Evolutionary conservation across 225 moss, liverwort and hornwort genomes (phyloP), one percentile per base, ranked within the genome.

Genomic region (Lunularia cruciata): DNA sequence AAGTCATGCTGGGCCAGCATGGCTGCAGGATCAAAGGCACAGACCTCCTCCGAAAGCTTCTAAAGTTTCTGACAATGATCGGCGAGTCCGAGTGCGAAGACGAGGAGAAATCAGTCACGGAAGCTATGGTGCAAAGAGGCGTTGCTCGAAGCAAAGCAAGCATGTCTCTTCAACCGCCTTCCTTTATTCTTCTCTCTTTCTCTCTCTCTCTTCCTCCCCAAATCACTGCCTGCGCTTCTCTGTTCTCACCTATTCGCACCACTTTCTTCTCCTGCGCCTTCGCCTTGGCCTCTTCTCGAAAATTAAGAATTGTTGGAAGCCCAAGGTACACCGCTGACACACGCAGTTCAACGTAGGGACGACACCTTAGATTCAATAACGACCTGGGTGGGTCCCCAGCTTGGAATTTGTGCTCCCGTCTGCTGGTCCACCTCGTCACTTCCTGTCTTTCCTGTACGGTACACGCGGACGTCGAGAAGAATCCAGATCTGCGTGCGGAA

Each of bases 1-100:
- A 67, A 53, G 47, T 61, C 81, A 77, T 77, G 65, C 52, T 66
- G 15, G 65, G 73, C 73, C 65, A 61, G 77, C 76, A 74, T 73
- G 54, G 59, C 69, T 51, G 34, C 76, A 28, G 27, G 8, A 45
- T 53, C 14, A 60, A 22, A 15, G 32, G 27, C 10, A 25, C 5
- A 53, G 68, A 36, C 11, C 38, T 53, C n/a, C n/a, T n/a, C n/a
- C n/a, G n/a, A n/a, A n/a, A n/a, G n/a, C n/a, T n/a, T n/a, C n/a
- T n/a, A n/a, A n/a, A n/a, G n/a, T n/a, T n/a, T n/a, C n/a, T n/a
- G 7, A 15, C 36, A 42, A 55, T 30, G 11, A 30, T 6, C 10
- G 68, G 40, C 54, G 27, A 49, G 34, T n/a, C n/a, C n/a, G n/a
- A n/a, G 18, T 36, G 49, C 0, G n/a, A 67, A 19, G 46, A 18